Percentiles rank a stretch among this genome's conserved stretches.
Conservation (phyloP, 345 rosid species). For the Euphorbia lathyris region DNA sequence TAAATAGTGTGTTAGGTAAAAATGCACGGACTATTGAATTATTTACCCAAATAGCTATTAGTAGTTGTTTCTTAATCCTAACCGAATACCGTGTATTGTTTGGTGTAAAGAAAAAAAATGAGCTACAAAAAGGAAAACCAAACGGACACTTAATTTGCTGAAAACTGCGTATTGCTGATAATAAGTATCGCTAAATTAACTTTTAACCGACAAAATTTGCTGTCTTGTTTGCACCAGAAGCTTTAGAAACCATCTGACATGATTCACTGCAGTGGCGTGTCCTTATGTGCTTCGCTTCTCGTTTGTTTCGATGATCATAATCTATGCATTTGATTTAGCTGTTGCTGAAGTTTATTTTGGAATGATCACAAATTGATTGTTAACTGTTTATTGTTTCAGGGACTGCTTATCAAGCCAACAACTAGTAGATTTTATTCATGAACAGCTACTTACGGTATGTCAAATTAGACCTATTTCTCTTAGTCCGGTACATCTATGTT, state of each 20-base stretch:
- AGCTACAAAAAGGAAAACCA: no score
- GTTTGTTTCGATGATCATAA: not conserved
- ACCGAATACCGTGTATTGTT: no score
- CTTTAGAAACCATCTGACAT: not conserved
- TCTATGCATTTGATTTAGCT: constrained; percentile 1
- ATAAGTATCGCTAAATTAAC: no score
- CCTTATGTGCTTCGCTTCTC: not conserved
- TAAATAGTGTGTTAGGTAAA: no score
- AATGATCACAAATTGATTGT: not conserved
- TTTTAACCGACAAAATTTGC: not conserved
- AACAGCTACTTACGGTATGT: constrained; percentile 61
- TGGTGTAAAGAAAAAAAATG: no score
- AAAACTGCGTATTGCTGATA: no score
- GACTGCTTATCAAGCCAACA: constrained; percentile 98
- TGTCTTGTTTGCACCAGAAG: not conserved
- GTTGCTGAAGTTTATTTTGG: not conserved
- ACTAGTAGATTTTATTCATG: constrained; percentile 86
- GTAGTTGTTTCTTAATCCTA: no score
- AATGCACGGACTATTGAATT: no score
- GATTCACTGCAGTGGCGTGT: no score
- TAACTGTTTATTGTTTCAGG: constrained; percentile 46
- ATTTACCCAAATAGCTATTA: no score
- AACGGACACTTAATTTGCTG: no score
- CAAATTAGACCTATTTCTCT: not conserved
- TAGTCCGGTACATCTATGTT: no score